A percentile compares a stretch with the other conserved stretches of the same genome.
These are phyloP conservation scores for Dorcoceras hygrometricum DNA, from an alignment of 257 asterid genomes.

Conservation along the genomic window DNA sequence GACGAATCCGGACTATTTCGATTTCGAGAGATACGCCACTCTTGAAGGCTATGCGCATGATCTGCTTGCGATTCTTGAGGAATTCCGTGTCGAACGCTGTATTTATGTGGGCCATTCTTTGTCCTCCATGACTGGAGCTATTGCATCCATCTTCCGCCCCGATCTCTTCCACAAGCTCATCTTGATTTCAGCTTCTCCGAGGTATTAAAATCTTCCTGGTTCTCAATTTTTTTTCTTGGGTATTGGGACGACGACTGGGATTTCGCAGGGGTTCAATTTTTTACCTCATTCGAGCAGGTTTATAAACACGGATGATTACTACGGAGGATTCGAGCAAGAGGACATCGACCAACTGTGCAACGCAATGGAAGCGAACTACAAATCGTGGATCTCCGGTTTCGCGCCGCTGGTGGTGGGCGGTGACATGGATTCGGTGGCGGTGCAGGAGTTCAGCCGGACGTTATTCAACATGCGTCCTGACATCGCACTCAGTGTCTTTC, in stretches of 20 bases:
- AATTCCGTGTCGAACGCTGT: constrained; percentile 34
- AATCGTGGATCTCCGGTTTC: constrained; percentile 72
- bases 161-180: constrained; percentile 65
- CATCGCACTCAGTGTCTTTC: constrained; percentile 63
- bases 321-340: constrained; percentile 72
- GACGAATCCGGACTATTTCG: constrained; percentile 67
- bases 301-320: constrained; percentile 65
- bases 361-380: constrained; percentile 69
- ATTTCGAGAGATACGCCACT: constrained; percentile 56
- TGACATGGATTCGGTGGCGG: constrained; percentile 73
- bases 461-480: constrained; percentile 91
- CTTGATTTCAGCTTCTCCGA: constrained; percentile 67
- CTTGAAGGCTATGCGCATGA: constrained; percentile 53
- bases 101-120: constrained; percentile 66
- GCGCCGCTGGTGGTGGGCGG: constrained; percentile 83
- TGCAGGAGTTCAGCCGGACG: constrained; percentile 82
- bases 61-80: constrained; percentile 47
- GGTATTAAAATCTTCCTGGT: constrained; percentile 32
- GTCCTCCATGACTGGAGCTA: constrained; percentile 54
- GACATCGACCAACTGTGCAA: constrained; percentile 56
- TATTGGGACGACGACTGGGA: neutral
- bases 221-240: neutral
- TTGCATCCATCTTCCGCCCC: constrained; percentile 72
- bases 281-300: constrained; percentile 31
- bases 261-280: neutral